phyloP scores from a whole-genome alignment of 75 land plant genomes.

The Cupressus sempervirens region DNA sequence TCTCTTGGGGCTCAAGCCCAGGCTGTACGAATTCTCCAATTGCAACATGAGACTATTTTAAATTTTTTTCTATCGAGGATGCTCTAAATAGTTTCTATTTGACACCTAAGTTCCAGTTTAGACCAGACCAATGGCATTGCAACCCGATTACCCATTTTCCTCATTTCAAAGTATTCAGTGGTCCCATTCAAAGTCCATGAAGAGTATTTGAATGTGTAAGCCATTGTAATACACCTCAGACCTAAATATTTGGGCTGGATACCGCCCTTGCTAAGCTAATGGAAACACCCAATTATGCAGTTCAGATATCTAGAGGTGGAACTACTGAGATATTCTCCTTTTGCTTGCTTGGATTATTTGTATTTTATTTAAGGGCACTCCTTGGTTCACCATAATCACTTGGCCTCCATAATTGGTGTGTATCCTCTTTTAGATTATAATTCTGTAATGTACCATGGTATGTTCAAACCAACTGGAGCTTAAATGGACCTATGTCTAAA shows the following conservation, averaged over 20 bases:
- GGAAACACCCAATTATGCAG: not conserved
- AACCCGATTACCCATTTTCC: not conserved
- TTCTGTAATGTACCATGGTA: no score
- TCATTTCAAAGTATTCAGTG: not conserved
- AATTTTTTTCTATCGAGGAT: not conserved
- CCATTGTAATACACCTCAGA: not conserved
- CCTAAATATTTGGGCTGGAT: not conserved
- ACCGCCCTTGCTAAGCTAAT: not conserved
- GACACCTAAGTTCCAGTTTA: not conserved
- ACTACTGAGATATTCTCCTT: not conserved
- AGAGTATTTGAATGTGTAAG: not conserved
- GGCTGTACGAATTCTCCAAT: not conserved
- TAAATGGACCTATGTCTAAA: no score
- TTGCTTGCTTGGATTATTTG: not conserved
- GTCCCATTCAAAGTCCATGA: no score
- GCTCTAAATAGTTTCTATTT: not conserved
- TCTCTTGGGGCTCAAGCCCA: not conserved
- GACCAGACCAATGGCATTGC: not conserved
- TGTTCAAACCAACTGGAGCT: no score
- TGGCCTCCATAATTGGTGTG: not conserved
- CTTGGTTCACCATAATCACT: not conserved
- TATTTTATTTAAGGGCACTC: not conserved
- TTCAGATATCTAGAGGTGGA: not conserved
- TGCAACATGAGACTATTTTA: not conserved
- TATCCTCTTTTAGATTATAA: not conserved